Evolutionary conservation across 2,329 filamentous ascomycete species (phyloP).

Genomic region (Diaporthe humulicola): DNA sequence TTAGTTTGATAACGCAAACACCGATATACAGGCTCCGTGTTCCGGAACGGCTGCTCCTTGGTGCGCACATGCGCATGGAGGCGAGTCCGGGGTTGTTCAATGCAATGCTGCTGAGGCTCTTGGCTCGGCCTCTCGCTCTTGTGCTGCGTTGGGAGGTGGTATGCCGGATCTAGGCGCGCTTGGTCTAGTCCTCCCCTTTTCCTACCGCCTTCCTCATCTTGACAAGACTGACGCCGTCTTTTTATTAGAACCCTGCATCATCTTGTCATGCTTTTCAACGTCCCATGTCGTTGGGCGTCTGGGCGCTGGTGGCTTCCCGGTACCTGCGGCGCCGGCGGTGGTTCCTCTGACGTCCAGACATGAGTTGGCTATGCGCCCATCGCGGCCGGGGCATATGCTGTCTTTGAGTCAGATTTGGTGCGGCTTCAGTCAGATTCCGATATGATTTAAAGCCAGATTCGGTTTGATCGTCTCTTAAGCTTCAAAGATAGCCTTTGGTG

Average conservation of each 20-base stretch:
- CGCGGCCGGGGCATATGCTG: conserved; percentile 4
- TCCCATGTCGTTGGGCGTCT: not conserved
- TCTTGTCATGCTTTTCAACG: not conserved
- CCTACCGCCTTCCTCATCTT: conserved; percentile 29
- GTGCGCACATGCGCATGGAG: conserved; percentile 25
- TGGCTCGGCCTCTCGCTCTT: not conserved
- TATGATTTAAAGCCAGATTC: conserved; percentile 22
- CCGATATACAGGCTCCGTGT: conserved; percentile 14
- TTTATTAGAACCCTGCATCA: conserved; percentile 1
- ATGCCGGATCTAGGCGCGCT: conserved; percentile 28
- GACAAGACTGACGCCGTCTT: conserved; percentile 10
- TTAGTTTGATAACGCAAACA: conserved; percentile 27
- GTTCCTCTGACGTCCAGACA: not conserved
- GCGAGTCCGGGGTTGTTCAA: not conserved
- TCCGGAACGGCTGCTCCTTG: not conserved
- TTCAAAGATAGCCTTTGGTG: not conserved
- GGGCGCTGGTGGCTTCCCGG: not conserved
- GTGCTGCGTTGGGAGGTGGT: conserved; percentile 11
- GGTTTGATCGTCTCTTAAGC: conserved; percentile 11
- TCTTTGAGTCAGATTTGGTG: conserved; percentile 5
- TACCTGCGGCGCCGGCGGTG: not conserved
- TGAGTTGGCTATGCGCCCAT: not conserved
- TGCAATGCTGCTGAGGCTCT: conserved; percentile 15
- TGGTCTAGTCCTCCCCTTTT: conserved; percentile 16
- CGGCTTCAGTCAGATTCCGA: not conserved